Conservation (phyloP, 129 eudicot species). For the Flaveria bidentis region DNA sequence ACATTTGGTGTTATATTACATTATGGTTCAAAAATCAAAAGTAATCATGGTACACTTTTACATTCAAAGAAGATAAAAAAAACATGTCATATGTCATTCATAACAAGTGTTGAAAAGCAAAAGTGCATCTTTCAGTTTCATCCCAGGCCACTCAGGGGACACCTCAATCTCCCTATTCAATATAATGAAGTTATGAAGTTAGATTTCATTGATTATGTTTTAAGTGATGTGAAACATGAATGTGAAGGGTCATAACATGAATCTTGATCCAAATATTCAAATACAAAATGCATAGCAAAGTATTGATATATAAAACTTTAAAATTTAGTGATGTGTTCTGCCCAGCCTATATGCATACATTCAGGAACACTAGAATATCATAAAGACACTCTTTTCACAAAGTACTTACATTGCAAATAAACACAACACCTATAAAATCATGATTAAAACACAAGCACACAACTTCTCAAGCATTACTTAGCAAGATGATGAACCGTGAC, state of each 20-base stretch:
- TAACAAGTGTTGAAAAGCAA: slow-evolving; percentile 13
- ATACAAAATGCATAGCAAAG: slow-evolving; percentile 20
- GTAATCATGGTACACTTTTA: slow-evolving; percentile 18
- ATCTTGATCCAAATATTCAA: slow-evolving; percentile 5
- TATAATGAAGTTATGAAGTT: background rate
- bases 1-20: slow-evolving; percentile 2
- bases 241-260: slow-evolving; percentile 18
- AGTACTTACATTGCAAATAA: slow-evolving; percentile 12
- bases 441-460: slow-evolving; percentile 32
- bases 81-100: slow-evolving; percentile 9
- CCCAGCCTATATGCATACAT: slow-evolving; percentile 44
- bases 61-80: slow-evolving; percentile 17
- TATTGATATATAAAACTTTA: slow-evolving; percentile 17
- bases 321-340: slow-evolving; percentile 35
- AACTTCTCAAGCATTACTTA: slow-evolving; percentile 50
- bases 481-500: slow-evolving; percentile 52
- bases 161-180: slow-evolving; percentile 5
- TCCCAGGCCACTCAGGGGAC: slow-evolving; percentile 10
- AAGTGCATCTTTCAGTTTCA: slow-evolving; percentile 1
- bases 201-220: background rate
- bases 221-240: background rate
- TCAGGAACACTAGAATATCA: slow-evolving; percentile 18
- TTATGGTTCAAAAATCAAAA: slow-evolving; percentile 25
- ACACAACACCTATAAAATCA: slow-evolving; percentile 27
- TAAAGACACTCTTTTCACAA: slow-evolving; percentile 31